Base-by-base conservation (phyloP, 768 basidiomycete genomes). In the Xanthoconium stramineum region DNA sequence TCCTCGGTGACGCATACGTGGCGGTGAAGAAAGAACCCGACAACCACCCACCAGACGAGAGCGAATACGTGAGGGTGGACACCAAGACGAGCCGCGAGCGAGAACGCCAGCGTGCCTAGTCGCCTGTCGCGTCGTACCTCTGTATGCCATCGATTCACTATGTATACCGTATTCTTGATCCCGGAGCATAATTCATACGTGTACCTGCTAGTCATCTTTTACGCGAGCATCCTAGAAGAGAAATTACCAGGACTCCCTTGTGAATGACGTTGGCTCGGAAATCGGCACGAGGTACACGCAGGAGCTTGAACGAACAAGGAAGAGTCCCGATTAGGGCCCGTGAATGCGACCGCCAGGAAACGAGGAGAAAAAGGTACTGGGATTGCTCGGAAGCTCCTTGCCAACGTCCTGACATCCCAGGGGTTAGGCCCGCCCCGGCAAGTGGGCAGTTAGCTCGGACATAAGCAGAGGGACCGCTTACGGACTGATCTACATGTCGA, bases 21-120 rank as follows among this genome's bases (percentile, higher is more conserved):
- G 67, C 67, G 17, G 89, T 90, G 33, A 83, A 78, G 75, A 89
- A 88, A 69, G 89, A 89, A 9, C 66, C 74, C 13, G 68, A 77
- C 12, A 65, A 53, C 40, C 63, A 24, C 12, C 0, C 66, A 19
- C 55, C 74, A 5, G 84, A 85, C 48, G 90, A 93, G 56, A 80
- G 78, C 61, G 93, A 92, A 65, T 94, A 92, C 64, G 91, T 94
- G 47, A 80, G 82, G 66, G 77, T 94, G 28, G 91, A 94, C 58
- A 91, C 86, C 28, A 86, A 80, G 76, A 78, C 66, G 47, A 89
- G 84, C 70, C 76, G 86, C 10, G 73, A 77, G 59, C 66, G 78
- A 46, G 77, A 73, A 13, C 71, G 67, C 14, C 63, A 72, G 13
- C 61, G 71, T 32, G 60, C 40, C 43, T 71, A 67, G 55, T 47